Percentiles rank a stretch among this genome's conserved stretches.
Conservation (phyloP, 192 early-diverging fungal genomes). For the Rhizophlyctis rosea region DNA sequence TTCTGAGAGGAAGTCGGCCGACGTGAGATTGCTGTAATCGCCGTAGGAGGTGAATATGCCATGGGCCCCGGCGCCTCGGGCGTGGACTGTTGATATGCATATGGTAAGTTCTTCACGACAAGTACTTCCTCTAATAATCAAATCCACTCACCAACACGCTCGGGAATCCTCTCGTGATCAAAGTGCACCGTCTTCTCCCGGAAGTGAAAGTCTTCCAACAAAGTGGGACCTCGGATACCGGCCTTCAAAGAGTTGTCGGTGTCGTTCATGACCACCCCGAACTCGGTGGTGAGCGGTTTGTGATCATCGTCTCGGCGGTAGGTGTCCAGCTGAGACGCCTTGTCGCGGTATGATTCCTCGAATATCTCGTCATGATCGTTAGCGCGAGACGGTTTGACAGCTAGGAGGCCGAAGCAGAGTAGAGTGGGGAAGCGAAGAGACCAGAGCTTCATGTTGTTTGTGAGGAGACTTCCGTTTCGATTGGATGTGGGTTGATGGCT, state of each 20-base stretch:
- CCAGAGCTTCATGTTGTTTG: too few relatives aligned
- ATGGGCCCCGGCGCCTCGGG: slow-evolving; percentile 81
- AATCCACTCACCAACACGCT: slow-evolving; percentile 71
- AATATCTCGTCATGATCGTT: too few relatives aligned
- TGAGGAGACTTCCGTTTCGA: too few relatives aligned
- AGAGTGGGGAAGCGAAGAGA: too few relatives aligned
- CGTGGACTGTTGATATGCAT: slow-evolving; percentile 55
- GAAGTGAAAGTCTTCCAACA: slow-evolving; percentile 72
- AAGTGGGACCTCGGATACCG: slow-evolving; percentile 13
- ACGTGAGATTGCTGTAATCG: slow-evolving; percentile 65
- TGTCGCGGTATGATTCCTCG: too few relatives aligned
- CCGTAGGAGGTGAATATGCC: slow-evolving; percentile 76
- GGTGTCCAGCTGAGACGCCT: not conserved
- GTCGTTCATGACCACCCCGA: slow-evolving; percentile 10
- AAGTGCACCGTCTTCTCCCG: slow-evolving; percentile 79
- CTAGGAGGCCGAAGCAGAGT: too few relatives aligned
- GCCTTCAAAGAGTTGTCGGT: slow-evolving; percentile 12
- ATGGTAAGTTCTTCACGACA: not conserved
- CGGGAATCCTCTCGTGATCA: slow-evolving; percentile 82
- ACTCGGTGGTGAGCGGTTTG: slow-evolving; percentile 8
- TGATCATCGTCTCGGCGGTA: slow-evolving; percentile 6
- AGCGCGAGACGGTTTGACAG: too few relatives aligned
- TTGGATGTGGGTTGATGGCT: too few relatives aligned
- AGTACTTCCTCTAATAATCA: not conserved
- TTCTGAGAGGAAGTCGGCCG: slow-evolving; percentile 68